Base-by-base conservation (phyloP, 2,329 filamentous ascomycete species). In the Dothideomycetidae sp. region DNA sequence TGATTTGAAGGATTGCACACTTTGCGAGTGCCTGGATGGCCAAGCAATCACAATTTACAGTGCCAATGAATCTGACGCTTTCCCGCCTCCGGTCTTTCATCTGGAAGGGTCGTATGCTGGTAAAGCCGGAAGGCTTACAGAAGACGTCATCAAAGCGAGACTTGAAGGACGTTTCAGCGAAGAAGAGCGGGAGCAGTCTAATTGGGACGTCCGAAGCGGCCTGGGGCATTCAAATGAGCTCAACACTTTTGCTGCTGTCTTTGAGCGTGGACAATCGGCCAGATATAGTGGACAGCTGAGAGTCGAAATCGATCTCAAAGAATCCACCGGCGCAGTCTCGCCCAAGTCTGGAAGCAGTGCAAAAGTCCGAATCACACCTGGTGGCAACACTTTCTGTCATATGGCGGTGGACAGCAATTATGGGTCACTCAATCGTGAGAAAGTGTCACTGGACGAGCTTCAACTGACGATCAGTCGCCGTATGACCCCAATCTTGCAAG, bases 131-230 rank as follows among this genome's bases (percentile, higher is more conserved):
- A 81, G 78, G 43, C 77, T 83, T 58, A 75, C 75, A 17, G 88
- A 96, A 58, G 90, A 96, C 46, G 68, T 94, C 10, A 74, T 77
- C 33, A 92, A 88, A 59, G 85, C 86, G 5, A 75, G 78, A 45
- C 75, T 94, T 10, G 88, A 94, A 58, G 80, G 77, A 4, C 73
- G 86, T 9, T 93, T 92, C 50, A 64, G 81, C 1, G 85, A 93
- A 53, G 56, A 64, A n/a, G 83, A 93, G 60, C 74, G 86, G 41
- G 84, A 93, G 55, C 73, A 78, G 41, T 69, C 76, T 11, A 75
- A 71, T 48, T 94, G 84, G 85, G 81, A 81, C 19, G 70, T 92
- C 19, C 73, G 84, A 26, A 80, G 76, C 13, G 70, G 74, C 10
- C 71, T 68, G 41, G 70, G 75, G 53, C 23, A 26, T 15, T 50